Evolutionary conservation across 1,284 basidiomycete genomes (phyloP).

Genomic region (Sporisorium exsertum): DNA sequence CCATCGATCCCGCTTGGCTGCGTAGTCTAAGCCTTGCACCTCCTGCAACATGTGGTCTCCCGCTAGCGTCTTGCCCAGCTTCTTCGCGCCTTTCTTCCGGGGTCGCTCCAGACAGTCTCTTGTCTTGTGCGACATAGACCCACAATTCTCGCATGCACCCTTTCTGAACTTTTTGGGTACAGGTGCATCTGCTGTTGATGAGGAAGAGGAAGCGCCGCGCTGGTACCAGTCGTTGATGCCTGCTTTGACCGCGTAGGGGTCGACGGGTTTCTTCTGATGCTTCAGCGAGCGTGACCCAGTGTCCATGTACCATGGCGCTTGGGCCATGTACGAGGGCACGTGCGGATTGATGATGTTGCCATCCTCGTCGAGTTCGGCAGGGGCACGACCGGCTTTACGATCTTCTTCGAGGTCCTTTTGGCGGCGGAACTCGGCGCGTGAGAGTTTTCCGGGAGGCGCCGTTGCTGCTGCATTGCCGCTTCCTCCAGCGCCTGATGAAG

Average conservation of each 20-base stretch:
- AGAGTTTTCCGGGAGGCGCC: constrained; percentile 79
- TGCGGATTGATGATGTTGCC: constrained; percentile 97
- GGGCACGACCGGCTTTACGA: constrained; percentile 95
- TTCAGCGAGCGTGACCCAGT: constrained; percentile 85
- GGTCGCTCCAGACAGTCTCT: constrained; percentile 95
- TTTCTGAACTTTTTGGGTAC: constrained; percentile 93
- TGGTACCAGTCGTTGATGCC: constrained; percentile 93
- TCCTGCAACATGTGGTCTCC: constrained; percentile 90
- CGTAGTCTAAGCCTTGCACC: constrained; percentile 76
- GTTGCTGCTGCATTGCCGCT: constrained; percentile 40
- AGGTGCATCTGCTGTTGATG: not conserved
- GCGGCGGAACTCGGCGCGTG: constrained; percentile 89
- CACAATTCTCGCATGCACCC: constrained; percentile 98
- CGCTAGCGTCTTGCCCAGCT: constrained; percentile 87
- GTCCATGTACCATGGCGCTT: constrained; percentile 98
- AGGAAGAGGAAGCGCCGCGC: constrained; percentile 75
- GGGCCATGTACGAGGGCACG: constrained; percentile 79
- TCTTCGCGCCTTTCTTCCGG: constrained; percentile 94
- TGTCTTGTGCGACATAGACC: constrained; percentile 91
- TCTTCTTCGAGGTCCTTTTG: constrained; percentile 93
- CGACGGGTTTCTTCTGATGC: constrained; percentile 81
- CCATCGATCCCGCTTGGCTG: constrained; percentile 96
- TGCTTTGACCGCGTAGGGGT: constrained; percentile 76
- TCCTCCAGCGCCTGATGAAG: constrained; percentile 1
- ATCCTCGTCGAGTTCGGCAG: constrained; percentile 92